These are phyloP conservation scores for Backusella mclennaniae DNA, from an alignment of 192 early-diverging fungal species.

Conservation along the genomic window DNA sequence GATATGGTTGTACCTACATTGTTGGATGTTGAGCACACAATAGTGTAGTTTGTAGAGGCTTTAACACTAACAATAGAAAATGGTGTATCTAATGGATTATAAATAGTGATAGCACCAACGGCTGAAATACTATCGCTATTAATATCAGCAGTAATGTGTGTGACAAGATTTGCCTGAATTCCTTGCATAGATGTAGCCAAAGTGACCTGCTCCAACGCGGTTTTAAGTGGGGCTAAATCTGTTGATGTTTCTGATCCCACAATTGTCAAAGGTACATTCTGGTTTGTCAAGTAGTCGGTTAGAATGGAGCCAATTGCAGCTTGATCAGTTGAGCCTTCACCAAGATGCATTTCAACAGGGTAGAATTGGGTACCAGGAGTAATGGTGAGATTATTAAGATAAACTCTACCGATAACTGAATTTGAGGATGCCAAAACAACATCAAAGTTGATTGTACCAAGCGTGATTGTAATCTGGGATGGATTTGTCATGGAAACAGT, in stretches of 20 bases:
- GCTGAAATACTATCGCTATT: not conserved
- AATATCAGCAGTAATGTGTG: not conserved
- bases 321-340: constrained; percentile 16
- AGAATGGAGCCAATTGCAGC: constrained; percentile 34
- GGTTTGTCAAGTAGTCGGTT: constrained; percentile 41
- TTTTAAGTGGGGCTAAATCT: constrained; percentile 38
- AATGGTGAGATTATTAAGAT: constrained; percentile 44
- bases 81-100: constrained; percentile 27
- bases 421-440: constrained; percentile 29
- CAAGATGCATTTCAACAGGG: constrained; percentile 41
- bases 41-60: not conserved
- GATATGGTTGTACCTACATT: not conserved
- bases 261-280: constrained; percentile 30
- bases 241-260: constrained; percentile 37
- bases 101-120: constrained; percentile 6
- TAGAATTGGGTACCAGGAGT: constrained; percentile 47
- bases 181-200: constrained; percentile 43
- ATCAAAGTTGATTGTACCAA: constrained; percentile 44
- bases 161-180: constrained; percentile 41
- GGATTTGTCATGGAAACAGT: constrained; percentile 35
- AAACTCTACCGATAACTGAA: constrained; percentile 38
- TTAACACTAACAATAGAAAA: not conserved
- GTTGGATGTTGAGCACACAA: not conserved
- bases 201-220: constrained; percentile 41
- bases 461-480: constrained; percentile 50